Conservation (phyloP, 2,329 filamentous ascomycete species). For the Alternaria infectoria region DNA sequence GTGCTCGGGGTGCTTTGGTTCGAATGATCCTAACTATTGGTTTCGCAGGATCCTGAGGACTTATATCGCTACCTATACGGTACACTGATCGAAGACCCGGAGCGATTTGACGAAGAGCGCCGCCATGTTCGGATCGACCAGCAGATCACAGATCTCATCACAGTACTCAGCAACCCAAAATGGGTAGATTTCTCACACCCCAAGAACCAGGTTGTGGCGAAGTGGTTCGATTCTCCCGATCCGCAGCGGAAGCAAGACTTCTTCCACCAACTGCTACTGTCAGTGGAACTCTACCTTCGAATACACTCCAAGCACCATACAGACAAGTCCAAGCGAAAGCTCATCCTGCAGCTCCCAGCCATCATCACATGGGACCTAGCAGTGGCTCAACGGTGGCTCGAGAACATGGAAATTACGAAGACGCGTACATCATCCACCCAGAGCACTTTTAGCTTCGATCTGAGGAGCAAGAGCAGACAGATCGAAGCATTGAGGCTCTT, state of each 20-base stretch:
- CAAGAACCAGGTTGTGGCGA: slow-evolving; percentile 75
- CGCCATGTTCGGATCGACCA: slow-evolving; percentile 69
- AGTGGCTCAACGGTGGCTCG: slow-evolving; percentile 74
- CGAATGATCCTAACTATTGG: slow-evolving; percentile 42
- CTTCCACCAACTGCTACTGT: slow-evolving; percentile 78
- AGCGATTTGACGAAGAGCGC: slow-evolving; percentile 59
- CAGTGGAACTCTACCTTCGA: slow-evolving; percentile 72
- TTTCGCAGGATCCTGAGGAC: slow-evolving; percentile 47
- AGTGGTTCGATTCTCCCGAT: slow-evolving; percentile 69
- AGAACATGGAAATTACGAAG: slow-evolving; percentile 71
- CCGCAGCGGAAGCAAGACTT: slow-evolving; percentile 67
- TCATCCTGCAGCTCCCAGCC: slow-evolving; percentile 70
- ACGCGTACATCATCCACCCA: slow-evolving; percentile 56
- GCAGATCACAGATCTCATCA: slow-evolving; percentile 75
- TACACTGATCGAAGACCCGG: slow-evolving; percentile 71
- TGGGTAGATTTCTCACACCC: slow-evolving; percentile 77
- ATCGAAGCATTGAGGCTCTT: slow-evolving; percentile 73
- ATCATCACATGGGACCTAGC: slow-evolving; percentile 76
- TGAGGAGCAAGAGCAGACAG: slow-evolving; percentile 70
- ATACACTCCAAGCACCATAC: slow-evolving; percentile 68
- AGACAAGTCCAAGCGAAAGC: slow-evolving; percentile 68
- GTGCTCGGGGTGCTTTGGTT: slow-evolving; percentile 17
- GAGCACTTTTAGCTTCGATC: slow-evolving; percentile 64
- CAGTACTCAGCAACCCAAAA: slow-evolving; percentile 69
- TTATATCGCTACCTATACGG: slow-evolving; percentile 68